Evolutionary conservation across 306 rosid genomes (phyloP), one percentile per base, ranked within the genome.

Genomic region (Vigna radiata): DNA sequence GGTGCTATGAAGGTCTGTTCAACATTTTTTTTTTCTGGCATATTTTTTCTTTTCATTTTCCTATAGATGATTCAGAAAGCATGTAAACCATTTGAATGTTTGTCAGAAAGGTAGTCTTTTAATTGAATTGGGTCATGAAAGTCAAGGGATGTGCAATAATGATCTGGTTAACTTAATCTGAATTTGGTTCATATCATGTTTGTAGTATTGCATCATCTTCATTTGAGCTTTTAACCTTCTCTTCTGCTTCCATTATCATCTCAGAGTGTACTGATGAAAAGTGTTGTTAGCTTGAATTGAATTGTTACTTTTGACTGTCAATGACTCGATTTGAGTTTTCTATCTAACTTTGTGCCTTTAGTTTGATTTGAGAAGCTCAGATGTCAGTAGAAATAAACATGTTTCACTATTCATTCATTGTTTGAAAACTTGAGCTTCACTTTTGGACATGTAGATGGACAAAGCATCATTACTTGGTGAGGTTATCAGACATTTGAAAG

Each of bases 391-490:
- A 55, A 75, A 37, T 19, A 56, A 66, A 21, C 55, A 43, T 68
- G 61, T 47, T 63, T 23, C 65, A 4, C 14, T 7, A 0, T 23
- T 46, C 8, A 75, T 70, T 70, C 47, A 23, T 54, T 44, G 55
- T 15, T 68, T 48, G 54, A 68, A 66, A 47, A 25, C 60, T 58
- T 75, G 77, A 75, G 39, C 10, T 14, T 46, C 48, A 14, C 31
- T 19, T 72, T 55, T 81, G 77, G 56, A 68, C 31, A 53, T 60
- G 62, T 77, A 91, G 97, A 86, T 91, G 97, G 97, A 91, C 88
- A 91, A 91, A 81, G 97, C 97, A 0, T 80, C 94, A 29, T 79
- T 91, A 66, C 91, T 91, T 23, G 89, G 86, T 27, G 92, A 86
- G 81, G 97, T 88, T 48, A 70, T 91, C 15, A 80, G 61, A 69